These are phyloP conservation scores for Poronia punctata DNA, from an alignment of 495 filamentous ascomycete species.

Conservation along the genomic window DNA sequence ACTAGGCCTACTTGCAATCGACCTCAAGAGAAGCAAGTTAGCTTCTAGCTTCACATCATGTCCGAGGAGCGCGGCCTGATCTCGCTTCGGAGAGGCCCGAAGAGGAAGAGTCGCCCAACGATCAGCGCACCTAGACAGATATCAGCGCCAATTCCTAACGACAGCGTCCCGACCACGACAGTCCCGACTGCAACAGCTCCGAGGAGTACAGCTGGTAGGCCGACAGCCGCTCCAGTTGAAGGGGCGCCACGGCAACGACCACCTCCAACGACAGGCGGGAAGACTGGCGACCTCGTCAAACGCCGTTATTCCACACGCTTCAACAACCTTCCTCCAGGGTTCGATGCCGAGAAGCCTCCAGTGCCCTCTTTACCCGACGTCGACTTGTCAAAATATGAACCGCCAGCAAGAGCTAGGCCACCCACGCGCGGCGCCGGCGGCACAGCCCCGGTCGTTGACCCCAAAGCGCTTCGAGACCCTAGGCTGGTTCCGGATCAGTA, in stretches of 20 bases:
- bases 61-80: constrained; percentile 68
- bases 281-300: constrained; percentile 92
- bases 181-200: no score
- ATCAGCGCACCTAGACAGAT: constrained; percentile 85
- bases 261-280: constrained; percentile 32
- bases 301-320: constrained; percentile 88
- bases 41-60: constrained; percentile 28
- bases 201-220: constrained; percentile 28
- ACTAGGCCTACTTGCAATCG: no score
- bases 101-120: constrained; percentile 66
- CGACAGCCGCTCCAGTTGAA: constrained; percentile 18
- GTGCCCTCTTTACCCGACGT: constrained; percentile 56
- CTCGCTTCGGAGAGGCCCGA: constrained; percentile 72
- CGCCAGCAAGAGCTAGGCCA: constrained; percentile 31
- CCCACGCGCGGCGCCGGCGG: constrained; percentile 35
- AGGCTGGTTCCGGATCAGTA: constrained; percentile 71
- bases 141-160: constrained; percentile 51
- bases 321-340: constrained; percentile 62
- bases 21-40: no score
- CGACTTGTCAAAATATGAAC: constrained; percentile 47
- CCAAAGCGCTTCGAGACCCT: constrained; percentile 72
- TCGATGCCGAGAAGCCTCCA: constrained; percentile 54
- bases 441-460: constrained; percentile 50
- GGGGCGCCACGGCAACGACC: constrained; percentile 33
- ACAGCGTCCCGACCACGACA: constrained; percentile 22